Evolutionary conservation across 306 rosid species (phyloP).

Genomic region (Myrica gale): DNA sequence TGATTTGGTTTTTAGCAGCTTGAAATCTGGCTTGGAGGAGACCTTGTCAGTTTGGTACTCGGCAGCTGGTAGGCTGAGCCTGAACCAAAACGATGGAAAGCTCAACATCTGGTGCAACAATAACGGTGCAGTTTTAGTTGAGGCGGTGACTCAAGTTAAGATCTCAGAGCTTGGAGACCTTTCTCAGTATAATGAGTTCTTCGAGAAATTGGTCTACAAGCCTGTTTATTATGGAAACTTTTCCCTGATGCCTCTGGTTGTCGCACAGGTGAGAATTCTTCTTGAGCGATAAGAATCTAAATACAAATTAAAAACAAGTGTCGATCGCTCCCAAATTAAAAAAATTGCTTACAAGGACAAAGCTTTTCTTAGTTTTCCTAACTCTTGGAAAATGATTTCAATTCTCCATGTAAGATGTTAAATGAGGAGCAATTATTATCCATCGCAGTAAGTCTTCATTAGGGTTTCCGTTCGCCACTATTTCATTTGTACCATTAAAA

Average conservation of each 20-base stretch:
- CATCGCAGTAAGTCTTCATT: not conserved
- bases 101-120: conserved; percentile 71
- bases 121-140: conserved; percentile 56
- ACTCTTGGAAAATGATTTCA: not conserved
- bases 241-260: conserved; percentile 67
- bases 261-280: conserved; percentile 60
- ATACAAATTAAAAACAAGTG: not conserved
- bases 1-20: conserved; percentile 42
- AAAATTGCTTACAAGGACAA: not conserved
- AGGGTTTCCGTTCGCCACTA: conserved; percentile 12
- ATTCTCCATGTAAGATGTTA: not conserved
- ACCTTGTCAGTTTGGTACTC: conserved; percentile 61
- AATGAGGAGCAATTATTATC: not conserved
- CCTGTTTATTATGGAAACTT: conserved; percentile 53
- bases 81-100: conserved; percentile 43
- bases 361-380: not conserved
- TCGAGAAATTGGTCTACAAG: conserved; percentile 58
- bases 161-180: conserved; percentile 65
- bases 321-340: not conserved
- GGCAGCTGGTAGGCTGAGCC: conserved; percentile 59
- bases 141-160: conserved; percentile 38
- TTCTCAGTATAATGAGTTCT: conserved; percentile 53
- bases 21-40: conserved; percentile 65
- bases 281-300: not conserved
- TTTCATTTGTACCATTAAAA: not conserved